Base-by-base conservation (phyloP, 106 monocot species). In the Gastrodia elata region DNA sequence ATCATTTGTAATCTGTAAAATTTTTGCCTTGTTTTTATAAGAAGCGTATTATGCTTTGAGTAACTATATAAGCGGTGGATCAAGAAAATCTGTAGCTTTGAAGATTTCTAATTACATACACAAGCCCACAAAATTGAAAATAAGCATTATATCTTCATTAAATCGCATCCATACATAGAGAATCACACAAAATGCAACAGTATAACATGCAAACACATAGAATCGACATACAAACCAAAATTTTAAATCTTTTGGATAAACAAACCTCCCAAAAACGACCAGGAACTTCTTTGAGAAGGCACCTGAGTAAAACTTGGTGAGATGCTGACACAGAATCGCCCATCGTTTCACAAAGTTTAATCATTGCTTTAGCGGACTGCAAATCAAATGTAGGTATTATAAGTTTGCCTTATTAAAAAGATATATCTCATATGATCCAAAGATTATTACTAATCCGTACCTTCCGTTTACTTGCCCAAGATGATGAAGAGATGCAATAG, bases 401-500 rank as follows among this genome's bases (percentile, higher is more conserved):
- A 58, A 58, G 58, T 8, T 43, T 24, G 9, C 39, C 18, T 86
- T 69, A 71, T 25, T 70, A 15, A 75, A 64, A 15, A 75, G 32
- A 13, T 30, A 39, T 22, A 9, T 5, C 22, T 22, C 69, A 39
- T 6, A 69, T 20, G 24, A 52, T 41, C 8, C 65, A 65, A 32
- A 33, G 25, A n/a, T n/a, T n/a, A n/a, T n/a, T n/a, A n/a, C n/a
- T n/a, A 65, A 49, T 22, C n/a, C 56, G 18, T 48, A 98, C 98
- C 93, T 98, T 98, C 80, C 83, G 84, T 82, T 98, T 98, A 75
- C 85, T 84, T 72, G 91, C 77, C 98, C 98, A 98, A 80, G 98
- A 88, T 79, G 93, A 93, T 55, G 91, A 90, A 24, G 78, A 73
- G 74, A 93, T 75, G 74, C 84, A 88, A 68, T 85, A 82, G 77